Base-by-base conservation (phyloP, 2,329 filamentous ascomycete species). In the Ilyonectria mors-panacis region DNA sequence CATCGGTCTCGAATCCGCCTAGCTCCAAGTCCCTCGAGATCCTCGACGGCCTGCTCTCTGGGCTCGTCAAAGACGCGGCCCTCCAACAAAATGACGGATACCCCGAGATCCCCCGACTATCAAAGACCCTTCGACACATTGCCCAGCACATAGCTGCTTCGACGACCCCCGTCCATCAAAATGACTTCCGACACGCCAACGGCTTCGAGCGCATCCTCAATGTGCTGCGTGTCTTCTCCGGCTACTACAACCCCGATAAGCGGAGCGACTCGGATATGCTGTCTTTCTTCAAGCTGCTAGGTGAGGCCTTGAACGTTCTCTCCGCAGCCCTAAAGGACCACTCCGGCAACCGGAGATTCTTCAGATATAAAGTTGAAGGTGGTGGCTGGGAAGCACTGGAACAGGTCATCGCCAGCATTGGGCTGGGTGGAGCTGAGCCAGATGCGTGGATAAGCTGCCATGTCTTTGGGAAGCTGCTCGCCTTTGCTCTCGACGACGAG, bases 311-410 rank as follows among this genome's bases (percentile, higher is more conserved):
- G 44, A 89, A 89, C 35, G 89, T 96, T 15, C 82, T 98, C 30
- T 91, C 93, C 1, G 91, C 92, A 54, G 90, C 91, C 15, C 87
- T 99, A 71, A 88, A 90, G 60, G 90, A 90, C 51, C 94, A 98
- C 79, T 87, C 92, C 53, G 95, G 95, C 21, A 99, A 98, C 81
- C 89, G 92, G 76, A 89, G 93, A 73, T 98, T 95, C 83, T 98
- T 98, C 78, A 88, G 90, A 65, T 91, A 90, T 72, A 87, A 90
- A 71, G 89, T 97, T 33, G 88, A 93, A 65, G 91, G 89, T 23
- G 93, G 91, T 63, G 94, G 95, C 4, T 97, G 94, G 91, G 86
- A 90, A 70, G 88, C 90, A 8, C 79, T 98, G 61, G 91, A 96
- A 76, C 89, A 93, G 76, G 89, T 88, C 6, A 87, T 95, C 82